Conservation (phyloP, 768 basidiomycete genomes). For the Phaeotremella fagi region DNA sequence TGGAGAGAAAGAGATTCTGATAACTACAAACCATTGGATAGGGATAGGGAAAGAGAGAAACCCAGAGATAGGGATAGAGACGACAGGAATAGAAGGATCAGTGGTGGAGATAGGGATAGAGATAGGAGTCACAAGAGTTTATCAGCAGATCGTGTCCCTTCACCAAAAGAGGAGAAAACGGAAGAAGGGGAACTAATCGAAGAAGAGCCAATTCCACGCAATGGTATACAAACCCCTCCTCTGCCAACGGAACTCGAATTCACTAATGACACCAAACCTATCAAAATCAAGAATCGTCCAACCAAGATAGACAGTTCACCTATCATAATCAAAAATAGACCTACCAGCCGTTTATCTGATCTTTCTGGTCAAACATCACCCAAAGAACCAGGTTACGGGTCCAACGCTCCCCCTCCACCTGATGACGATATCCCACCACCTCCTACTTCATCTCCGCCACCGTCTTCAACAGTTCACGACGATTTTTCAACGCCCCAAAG, state of each 20-base stretch:
- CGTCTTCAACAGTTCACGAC: constrained; percentile 19
- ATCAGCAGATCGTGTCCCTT: not conserved
- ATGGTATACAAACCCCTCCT: not conserved
- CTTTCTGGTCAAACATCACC: no score
- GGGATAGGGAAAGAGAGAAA: not conserved
- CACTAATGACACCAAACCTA: not conserved
- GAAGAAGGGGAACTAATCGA: not conserved
- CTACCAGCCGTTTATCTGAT: not conserved
- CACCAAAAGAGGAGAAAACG: not conserved
- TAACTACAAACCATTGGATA: no score
- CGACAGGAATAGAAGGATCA: not conserved
- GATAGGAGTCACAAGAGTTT: not conserved
- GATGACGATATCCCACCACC: constrained; percentile 12
- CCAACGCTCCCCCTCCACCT: constrained; percentile 16
- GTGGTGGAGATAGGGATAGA: not conserved
- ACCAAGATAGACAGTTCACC: not conserved
- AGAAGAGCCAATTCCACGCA: not conserved
- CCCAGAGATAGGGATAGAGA: not conserved
- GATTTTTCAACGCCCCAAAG: constrained; percentile 44
- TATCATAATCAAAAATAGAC: not conserved
- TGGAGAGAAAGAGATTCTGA: not conserved
- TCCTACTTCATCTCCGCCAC: constrained; percentile 8
- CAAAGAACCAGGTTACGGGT: not conserved
- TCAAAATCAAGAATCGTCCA: not conserved
- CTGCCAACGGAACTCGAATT: no score